Conservation (phyloP, 2,329 filamentous ascomycete genomes). For the Thielaviopsis ethacetica region DNA sequence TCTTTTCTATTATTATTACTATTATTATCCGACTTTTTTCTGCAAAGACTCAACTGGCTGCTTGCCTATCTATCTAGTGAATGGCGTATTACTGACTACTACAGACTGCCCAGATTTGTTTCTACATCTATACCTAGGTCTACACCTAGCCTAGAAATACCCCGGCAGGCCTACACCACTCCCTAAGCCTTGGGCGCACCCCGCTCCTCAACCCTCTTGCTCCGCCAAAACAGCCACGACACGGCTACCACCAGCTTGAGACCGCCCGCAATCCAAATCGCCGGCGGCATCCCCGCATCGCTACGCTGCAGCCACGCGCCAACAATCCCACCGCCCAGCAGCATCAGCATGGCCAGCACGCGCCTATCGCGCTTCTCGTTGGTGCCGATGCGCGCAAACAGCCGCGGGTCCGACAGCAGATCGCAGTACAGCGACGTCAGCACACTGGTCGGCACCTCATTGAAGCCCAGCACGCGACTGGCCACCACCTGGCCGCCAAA, state of each 20-base stretch:
- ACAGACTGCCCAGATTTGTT: no score
- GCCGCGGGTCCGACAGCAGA: constrained; percentile 31
- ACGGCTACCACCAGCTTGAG: constrained; percentile 27
- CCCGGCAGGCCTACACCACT: neutral
- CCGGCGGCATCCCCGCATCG: constrained; percentile 22
- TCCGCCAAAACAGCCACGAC: constrained; percentile 21
- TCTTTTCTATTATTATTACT: neutral
- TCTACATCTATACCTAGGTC: no score
- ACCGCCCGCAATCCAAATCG: constrained; percentile 28
- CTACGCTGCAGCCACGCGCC: constrained; percentile 32
- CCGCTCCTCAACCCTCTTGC: constrained; percentile 10
- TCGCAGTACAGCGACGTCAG: constrained; percentile 39
- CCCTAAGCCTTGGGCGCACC: neutral
- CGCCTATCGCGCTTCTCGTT: constrained; percentile 36
- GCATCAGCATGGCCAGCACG: constrained; percentile 26
- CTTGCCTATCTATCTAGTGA: no score
- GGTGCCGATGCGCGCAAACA: constrained; percentile 23
- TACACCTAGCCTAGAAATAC: no score
- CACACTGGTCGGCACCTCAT: constrained; percentile 37
- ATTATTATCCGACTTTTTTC: neutral
- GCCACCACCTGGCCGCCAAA: constrained; percentile 35
- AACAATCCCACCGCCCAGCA: constrained; percentile 30
- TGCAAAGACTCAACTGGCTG: neutral
- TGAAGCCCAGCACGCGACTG: constrained; percentile 31
- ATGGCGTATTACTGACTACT: no score